phyloP scores from a whole-genome alignment of 352 stramenopile species.

The Phytopythium litorale region DNA sequence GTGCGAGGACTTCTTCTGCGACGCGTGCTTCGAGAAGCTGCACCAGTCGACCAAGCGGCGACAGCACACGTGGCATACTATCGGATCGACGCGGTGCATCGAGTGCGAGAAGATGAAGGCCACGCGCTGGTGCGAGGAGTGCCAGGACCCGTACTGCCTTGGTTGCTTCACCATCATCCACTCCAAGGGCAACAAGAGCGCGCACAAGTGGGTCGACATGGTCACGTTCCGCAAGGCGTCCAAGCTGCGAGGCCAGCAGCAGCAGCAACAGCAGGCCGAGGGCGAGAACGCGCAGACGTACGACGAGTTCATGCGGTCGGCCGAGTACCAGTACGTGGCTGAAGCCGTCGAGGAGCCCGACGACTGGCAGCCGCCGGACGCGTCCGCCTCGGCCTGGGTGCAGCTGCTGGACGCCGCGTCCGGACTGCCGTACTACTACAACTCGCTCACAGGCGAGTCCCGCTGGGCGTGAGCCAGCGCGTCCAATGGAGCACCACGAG shows the following conservation, averaged over 20 bases:
- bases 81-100: conserved; percentile 71
- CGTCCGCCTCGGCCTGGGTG: conserved; percentile 37
- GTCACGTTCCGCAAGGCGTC: conserved; percentile 44
- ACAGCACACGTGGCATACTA: conserved; percentile 73
- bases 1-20: conserved; percentile 78
- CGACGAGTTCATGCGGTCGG: conserved; percentile 67
- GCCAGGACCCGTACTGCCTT: conserved; percentile 76
- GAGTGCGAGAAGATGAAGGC: conserved; percentile 86
- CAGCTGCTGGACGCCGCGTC: conserved; percentile 57
- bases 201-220: conserved; percentile 73
- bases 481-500: too few species aligned
- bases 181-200: conserved; percentile 72
- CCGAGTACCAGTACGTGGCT: conserved; percentile 76
- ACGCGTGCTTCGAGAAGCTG: conserved; percentile 73
- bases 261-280: conserved; percentile 26
- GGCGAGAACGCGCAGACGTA: conserved; percentile 71
- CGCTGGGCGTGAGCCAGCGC: conserved; percentile 37
- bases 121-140: conserved; percentile 70
- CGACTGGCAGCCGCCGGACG: conserved; percentile 13
- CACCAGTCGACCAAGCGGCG: conserved; percentile 67
- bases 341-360: conserved; percentile 30
- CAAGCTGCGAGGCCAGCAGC: conserved; percentile 32
- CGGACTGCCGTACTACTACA: conserved; percentile 75
- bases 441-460: conserved; percentile 62
- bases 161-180: conserved; percentile 84